Percentiles rank a stretch among this genome's conserved stretches.
These are phyloP conservation scores for Magnolia officinalis DNA, from an alignment of 164 flowering plant species.

Conservation along the genomic window DNA sequence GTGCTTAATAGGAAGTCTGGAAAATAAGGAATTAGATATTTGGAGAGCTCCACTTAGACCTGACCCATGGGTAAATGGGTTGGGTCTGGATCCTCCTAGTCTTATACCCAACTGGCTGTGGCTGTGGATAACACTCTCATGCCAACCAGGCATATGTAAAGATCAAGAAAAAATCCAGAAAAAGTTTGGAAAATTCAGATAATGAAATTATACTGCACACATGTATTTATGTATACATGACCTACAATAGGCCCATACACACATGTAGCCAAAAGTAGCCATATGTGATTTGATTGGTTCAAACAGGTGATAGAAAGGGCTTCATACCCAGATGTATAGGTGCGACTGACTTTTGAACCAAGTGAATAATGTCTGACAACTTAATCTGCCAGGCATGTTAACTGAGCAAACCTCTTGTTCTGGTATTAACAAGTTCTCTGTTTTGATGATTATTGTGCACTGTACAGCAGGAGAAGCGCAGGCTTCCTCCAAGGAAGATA, in stretches of 20 bases:
- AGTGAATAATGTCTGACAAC: too few species aligned
- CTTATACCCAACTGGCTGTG: background rate
- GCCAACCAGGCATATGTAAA: background rate
- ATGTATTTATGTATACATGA: too few species aligned
- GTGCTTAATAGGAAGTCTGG: background rate
- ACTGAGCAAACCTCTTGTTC: too few species aligned
- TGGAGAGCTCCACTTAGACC: too few species aligned
- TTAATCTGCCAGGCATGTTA: background rate
- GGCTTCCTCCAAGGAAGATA: slow-evolving; percentile 7
- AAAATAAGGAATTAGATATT: background rate
- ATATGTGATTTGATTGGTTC: too few species aligned
- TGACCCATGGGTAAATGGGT: background rate
- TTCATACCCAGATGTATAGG: background rate
- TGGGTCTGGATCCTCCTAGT: background rate
- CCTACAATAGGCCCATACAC: background rate
- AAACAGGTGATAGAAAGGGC: background rate
- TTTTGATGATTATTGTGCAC: background rate
- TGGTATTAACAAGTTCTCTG: background rate
- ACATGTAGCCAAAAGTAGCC: too few species aligned
- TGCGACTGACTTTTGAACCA: too few species aligned
- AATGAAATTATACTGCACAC: too few species aligned
- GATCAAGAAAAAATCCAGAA: too few species aligned
- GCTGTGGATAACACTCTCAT: background rate
- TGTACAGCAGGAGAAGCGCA: slow-evolving; percentile 7
- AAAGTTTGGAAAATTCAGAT: too few species aligned